Evolutionary conservation across 2,329 filamentous ascomycete species (phyloP), one percentile per base, ranked within the genome.

Genomic region (Alternaria novae-zelandiae): DNA sequence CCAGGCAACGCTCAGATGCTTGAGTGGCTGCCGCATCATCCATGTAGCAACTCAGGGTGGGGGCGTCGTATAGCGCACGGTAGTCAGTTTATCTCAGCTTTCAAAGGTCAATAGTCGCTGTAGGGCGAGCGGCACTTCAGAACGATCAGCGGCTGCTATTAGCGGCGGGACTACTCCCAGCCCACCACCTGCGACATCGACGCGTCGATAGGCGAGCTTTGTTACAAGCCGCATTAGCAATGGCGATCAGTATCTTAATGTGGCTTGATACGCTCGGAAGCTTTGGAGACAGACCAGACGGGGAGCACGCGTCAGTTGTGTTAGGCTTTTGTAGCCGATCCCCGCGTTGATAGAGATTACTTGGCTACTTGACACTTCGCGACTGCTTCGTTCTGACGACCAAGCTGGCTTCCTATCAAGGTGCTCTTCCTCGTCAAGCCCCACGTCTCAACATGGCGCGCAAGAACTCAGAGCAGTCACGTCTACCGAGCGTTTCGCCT

Each of bases 371-470:
- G 13, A 57, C n/a, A 55, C 54, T 21, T 58, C 49, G 49, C 45
- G 15, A 47, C 53, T 51, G 44, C 49, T 57, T 47, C 49, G 11
- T 36, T 59, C 25, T 25, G 41, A 49, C 32, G 43, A 41, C 17
- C 20, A 23, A 49, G 25, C 51, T 30, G 44, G 49, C 26, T 50
- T 17, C 44, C 41, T 23, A 15, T 28, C 20, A 5, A 45, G 45
- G 8, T 21, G 12, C 20, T 28, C 46, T 51, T 41, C 28, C 49
- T 15, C 12, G 13, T 47, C 5, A 23, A 30, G n/a, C 43, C 28
- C 25, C 25, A 60, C 45, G 53, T 55, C 41, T 51, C 57, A 54
- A 56, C 20, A 63, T 64, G 62, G 57, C 45, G 32, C 45, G 41
- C 11, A 43, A 54, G 43, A 41, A 66, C 30, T 49, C 46, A 8